phyloP scores from a whole-genome alignment of 352 stramenopile species.

The Pythium myriotylum region DNA sequence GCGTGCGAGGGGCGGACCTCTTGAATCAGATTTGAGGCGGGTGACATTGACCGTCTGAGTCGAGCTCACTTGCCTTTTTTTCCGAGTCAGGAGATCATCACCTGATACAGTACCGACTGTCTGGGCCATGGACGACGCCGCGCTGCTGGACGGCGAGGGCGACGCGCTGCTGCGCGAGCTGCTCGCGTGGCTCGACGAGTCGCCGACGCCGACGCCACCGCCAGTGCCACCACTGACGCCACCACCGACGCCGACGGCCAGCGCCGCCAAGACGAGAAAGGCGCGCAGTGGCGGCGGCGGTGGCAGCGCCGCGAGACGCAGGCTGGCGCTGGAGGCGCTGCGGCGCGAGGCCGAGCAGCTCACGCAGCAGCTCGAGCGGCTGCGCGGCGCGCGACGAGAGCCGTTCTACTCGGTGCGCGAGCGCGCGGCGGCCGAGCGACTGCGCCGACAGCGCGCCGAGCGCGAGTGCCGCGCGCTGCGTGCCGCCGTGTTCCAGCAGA shows the following conservation, averaged over 20 bases:
- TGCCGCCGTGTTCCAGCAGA: constrained; percentile 10
- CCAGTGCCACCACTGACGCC: not conserved
- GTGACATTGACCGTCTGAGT: not conserved
- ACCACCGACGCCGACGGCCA: no score
- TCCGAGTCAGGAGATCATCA: not conserved
- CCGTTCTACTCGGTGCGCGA: not conserved
- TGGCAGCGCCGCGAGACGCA: not conserved
- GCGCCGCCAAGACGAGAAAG: not conserved
- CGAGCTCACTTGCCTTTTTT: not conserved
- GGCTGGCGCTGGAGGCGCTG: not conserved
- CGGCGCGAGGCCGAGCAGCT: constrained; percentile 7
- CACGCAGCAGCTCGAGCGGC: constrained; percentile 7
- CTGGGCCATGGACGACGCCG: not conserved
- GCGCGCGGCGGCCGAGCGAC: constrained; percentile 8
- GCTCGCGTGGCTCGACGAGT: constrained; percentile 12
- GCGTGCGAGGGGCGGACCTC: no score
- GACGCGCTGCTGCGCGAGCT: constrained; percentile 13
- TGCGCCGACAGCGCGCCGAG: constrained; percentile 15
- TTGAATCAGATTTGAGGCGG: no score
- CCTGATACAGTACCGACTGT: no score
- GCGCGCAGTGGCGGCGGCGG: not conserved
- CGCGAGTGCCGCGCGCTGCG: constrained; percentile 6
- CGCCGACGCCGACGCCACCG: not conserved
- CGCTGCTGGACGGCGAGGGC: not conserved
- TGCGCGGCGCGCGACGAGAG: not conserved